Conservation (phyloP, 2,329 filamentous ascomycete species). For the Septoria petroselini region DNA sequence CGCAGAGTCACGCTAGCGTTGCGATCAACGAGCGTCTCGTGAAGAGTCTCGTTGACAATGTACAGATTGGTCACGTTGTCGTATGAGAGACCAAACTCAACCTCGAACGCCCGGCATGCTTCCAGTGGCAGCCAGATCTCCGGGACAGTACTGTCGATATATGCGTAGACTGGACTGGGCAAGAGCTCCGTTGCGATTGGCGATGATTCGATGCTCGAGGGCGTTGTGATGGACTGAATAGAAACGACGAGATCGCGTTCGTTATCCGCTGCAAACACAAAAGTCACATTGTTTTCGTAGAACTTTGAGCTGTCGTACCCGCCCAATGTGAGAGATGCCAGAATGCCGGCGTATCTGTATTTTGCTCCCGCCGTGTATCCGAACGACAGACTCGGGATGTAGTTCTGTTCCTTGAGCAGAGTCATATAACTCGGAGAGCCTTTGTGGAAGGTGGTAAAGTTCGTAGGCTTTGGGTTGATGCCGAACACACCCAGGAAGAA, state of each 20-base stretch:
- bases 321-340: conserved; percentile 59
- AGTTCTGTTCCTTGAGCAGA: conserved; percentile 54
- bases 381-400: conserved; percentile 69
- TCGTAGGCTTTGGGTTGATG: conserved; percentile 50
- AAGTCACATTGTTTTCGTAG: conserved; percentile 58
- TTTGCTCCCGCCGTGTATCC: conserved; percentile 73
- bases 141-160: conserved; percentile 50
- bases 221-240: conserved; percentile 43
- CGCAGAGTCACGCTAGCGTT: conserved; percentile 47
- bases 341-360: conserved; percentile 52
- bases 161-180: conserved; percentile 42
- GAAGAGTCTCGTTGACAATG: conserved; percentile 56
- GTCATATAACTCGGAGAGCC: conserved; percentile 54
- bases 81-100: conserved; percentile 62
- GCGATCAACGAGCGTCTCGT: conserved; percentile 49
- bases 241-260: conserved; percentile 61
- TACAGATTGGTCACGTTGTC: conserved; percentile 64
- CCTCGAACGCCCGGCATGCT: conserved; percentile 64
- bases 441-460: conserved; percentile 52
- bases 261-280: conserved; percentile 55
- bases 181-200: conserved; percentile 40
- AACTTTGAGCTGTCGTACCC: conserved; percentile 66
- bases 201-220: conserved; percentile 28
- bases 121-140: conserved; percentile 49
- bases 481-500: conserved; percentile 50